Evolutionary conservation across 1,284 basidiomycete species (phyloP).

Genomic region (Trametes polyzona): DNA sequence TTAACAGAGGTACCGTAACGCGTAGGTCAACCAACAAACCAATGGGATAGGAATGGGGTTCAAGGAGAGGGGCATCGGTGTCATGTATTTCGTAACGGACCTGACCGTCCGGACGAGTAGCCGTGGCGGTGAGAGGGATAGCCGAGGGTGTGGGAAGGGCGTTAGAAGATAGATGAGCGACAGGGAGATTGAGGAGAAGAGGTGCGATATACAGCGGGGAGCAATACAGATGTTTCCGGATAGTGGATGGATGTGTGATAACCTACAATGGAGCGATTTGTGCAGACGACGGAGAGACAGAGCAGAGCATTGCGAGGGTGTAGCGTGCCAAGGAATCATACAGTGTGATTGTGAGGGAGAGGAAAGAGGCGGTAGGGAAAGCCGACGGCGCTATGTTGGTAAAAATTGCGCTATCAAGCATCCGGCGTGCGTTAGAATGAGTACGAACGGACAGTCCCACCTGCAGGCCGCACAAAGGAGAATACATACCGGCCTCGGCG

Average conservation of each 20-base stretch:
- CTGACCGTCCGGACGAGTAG: too few species aligned
- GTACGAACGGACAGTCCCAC: too few species aligned
- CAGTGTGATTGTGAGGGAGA: constrained; percentile 4
- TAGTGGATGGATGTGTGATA: constrained; percentile 6
- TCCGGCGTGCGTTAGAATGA: too few species aligned
- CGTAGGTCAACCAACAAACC: too few species aligned
- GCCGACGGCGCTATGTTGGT: constrained; percentile 27
- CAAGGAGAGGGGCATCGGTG: too few species aligned
- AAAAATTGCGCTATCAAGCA: constrained; percentile 31
- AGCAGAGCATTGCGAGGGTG: constrained; percentile 3
- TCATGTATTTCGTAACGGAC: too few species aligned
- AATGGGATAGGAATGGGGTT: too few species aligned
- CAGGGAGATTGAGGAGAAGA: not conserved
- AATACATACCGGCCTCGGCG: constrained; percentile 41
- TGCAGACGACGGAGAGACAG: not conserved
- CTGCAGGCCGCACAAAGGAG: too few species aligned
- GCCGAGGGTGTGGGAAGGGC: too few species aligned
- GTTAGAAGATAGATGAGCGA: too few species aligned
- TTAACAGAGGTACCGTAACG: too few species aligned
- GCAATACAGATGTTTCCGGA: not conserved
- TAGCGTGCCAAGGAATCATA: constrained; percentile 12
- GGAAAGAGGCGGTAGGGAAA: not conserved
- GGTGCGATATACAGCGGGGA: not conserved
- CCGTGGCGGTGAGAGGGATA: too few species aligned
- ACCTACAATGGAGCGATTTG: constrained; percentile 10